Evolutionary conservation across 2,329 filamentous ascomycete genomes (phyloP), one percentile per base, ranked within the genome.

Genomic region (Cucurbitaria berberidis): DNA sequence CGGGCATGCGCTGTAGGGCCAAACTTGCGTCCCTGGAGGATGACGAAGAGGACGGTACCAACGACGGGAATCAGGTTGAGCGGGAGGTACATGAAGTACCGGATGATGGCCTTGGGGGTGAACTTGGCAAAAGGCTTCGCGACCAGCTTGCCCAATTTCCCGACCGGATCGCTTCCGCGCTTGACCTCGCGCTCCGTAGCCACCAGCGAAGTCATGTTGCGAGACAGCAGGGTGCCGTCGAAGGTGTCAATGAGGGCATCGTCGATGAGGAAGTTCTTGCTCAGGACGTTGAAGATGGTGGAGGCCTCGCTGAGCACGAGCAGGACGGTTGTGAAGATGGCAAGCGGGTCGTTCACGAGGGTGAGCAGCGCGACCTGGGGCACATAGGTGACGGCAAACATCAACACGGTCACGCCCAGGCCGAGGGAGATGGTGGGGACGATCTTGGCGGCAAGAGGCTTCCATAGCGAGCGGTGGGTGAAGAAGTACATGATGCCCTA

Each of bases 1-100:
- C 95, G 74, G 3, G 74, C 71, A 68, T 85, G 82, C 32, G 80
- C 79, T 0, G 77, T 77, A 35, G 85, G 84, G 2, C 82, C 85
- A 22, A 77, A 72, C 52, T 78, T 79, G 65, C 74, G 74, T 16
- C 77, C 79, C 74, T 96, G 91, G 15, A 96, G 72, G 24, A 89
- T 73, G 29, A 97, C 83, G 74, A 96, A 98, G 4, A 92, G 78
- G 7, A 87, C 78, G 0, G 93, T 96, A 5, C 93, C 93, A 16
- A 96, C 85, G 0, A 97, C 83, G 0, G 93, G 93, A 46, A 98
- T 92, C 71, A 96, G 92, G 78, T 97, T 98, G 55, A 98, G 82
- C 10, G 93, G 93, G 36, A 96, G 81, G 72, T 96, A 95, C 77
- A 97, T 84, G 59, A 96, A 71, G 67, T 93, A 93, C 36, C 90